These are phyloP conservation scores for Passiflora organensis DNA, from an alignment of 345 rosid genomes.

Conservation along the genomic window DNA sequence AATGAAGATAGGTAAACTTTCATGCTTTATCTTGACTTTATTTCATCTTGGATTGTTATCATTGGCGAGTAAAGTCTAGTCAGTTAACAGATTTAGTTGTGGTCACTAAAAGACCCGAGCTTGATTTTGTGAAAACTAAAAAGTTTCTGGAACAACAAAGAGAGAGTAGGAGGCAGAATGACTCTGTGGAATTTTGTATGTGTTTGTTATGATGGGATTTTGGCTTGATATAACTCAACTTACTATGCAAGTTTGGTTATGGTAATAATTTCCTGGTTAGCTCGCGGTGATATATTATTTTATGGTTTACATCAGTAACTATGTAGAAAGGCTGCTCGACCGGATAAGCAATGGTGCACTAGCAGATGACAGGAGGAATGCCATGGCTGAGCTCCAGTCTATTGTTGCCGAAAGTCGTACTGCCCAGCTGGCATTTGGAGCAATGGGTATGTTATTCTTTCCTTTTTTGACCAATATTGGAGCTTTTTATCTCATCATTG, in stretches of 20 bases:
- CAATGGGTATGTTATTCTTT: constrained; percentile 51
- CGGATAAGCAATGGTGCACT: constrained; percentile 80
- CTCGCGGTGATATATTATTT: no score
- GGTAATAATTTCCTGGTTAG: background rate
- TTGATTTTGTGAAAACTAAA: no score
- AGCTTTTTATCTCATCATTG: constrained; percentile 2
- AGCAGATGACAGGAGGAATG: constrained; percentile 87
- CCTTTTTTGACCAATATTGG: constrained; percentile 2
- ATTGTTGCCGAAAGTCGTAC: constrained; percentile 79
- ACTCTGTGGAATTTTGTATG: no score
- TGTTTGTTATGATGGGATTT: no score
- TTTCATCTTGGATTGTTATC: background rate
- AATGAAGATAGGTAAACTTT: constrained; percentile 63
- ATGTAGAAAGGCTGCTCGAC: constrained; percentile 84
- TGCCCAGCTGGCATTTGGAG: constrained; percentile 88
- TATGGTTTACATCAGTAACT: constrained; percentile 36
- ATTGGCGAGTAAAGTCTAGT: no score
- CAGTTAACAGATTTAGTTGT: no score
- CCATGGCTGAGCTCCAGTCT: constrained; percentile 85
- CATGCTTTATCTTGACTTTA: background rate
- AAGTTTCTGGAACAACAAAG: no score
- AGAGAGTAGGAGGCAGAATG: no score
- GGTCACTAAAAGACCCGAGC: no score
- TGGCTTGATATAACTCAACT: no score
- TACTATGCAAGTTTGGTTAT: no score